Base-by-base conservation (phyloP, 495 filamentous ascomycete genomes). In the Neurospora sp. region DNA sequence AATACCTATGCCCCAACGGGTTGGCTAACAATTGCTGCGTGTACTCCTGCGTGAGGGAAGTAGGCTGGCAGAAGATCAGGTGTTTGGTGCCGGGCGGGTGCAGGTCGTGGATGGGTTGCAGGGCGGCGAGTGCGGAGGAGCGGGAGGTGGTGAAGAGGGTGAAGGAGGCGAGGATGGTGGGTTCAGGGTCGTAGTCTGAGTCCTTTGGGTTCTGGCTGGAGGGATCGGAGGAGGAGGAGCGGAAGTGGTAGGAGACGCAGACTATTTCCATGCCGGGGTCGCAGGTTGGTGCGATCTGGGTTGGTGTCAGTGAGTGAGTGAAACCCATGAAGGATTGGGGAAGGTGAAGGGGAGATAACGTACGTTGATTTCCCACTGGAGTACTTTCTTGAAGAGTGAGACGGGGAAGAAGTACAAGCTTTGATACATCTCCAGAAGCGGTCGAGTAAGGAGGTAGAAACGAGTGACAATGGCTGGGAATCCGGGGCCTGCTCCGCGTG, bases 381-480 rank as follows among this genome's bases (percentile, higher is more conserved):
- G 82, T 0, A 82, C 84, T 10, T 76, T 74, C 38, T 78, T 79
- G 69, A 85, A 88, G 15, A 80, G 75, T 2, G 77, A 77, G 6
- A 80, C 76, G 1, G 83, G 84, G 48, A 83, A 87, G 21, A 86
- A 76, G 74, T 86, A 88, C 15, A 81, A 79, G 2, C 82, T 85
- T 3, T 83, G 81, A 17, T 77, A 81, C 76, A 88, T 82, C 17
- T 42, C 76, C 71, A 76, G 76, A 19, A 77, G 76, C 24, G 78
- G 76, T 2, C 81, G 77, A 15, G 83, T 76, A 15, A 76, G 73
- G 10, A 88, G 81, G 45, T 88, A 81, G 71, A 88, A 88, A 13
- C 77, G 72, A 1, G 85, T 85, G 11, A 86, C 83, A 15, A 89
- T 78, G 7, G 80, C 87, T 2, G 86, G 86, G 70, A 88, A 88